Percentiles rank a stretch among this genome's conserved stretches.
Evolutionary conservation across 805 yeast genomes (phyloP).

Genomic region (Sugiyamaella boreocaroliniensis): DNA sequence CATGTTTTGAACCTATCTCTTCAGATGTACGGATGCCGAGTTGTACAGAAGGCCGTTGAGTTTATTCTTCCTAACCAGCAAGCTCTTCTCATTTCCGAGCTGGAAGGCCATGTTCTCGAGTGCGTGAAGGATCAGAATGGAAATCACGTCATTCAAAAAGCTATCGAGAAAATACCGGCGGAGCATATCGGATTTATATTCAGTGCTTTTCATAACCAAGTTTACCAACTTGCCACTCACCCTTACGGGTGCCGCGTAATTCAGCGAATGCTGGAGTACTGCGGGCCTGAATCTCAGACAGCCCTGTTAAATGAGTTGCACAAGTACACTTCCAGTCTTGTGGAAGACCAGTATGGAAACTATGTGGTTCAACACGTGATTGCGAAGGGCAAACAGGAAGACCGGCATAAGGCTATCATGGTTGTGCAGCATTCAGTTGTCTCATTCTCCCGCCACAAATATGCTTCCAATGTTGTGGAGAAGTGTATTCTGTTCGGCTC

Average conservation of each 20-base stretch:
- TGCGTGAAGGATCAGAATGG: constrained; percentile 95
- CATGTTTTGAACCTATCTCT: constrained; percentile 68
- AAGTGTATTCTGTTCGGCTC: constrained; percentile 77
- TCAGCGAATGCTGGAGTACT: constrained; percentile 82
- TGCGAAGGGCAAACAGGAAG: constrained; percentile 61
- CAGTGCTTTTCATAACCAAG: constrained; percentile 52
- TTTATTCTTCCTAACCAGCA: constrained; percentile 59
- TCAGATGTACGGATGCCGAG: constrained; percentile 98
- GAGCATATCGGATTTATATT: constrained; percentile 63
- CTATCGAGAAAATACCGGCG: constrained; percentile 80
- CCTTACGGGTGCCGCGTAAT: constrained; percentile 97
- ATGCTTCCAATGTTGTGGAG: constrained; percentile 96
- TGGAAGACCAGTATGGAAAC: constrained; percentile 96
- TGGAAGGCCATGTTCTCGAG: constrained; percentile 51
- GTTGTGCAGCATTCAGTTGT: constrained; percentile 69
- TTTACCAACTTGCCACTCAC: constrained; percentile 84
- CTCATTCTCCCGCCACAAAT: constrained; percentile 87
- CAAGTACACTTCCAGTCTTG: constrained; percentile 62
- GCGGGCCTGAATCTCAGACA: constrained; percentile 56
- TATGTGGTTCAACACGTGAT: constrained; percentile 94
- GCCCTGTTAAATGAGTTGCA: constrained; percentile 65
- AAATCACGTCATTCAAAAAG: constrained; percentile 93
- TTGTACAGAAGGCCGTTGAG: constrained; percentile 89
- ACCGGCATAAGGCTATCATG: constrained; percentile 54
- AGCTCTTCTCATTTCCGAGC: constrained; percentile 60